Conservation (phyloP, 805 yeast species). For the Saturnispora sekii region DNA sequence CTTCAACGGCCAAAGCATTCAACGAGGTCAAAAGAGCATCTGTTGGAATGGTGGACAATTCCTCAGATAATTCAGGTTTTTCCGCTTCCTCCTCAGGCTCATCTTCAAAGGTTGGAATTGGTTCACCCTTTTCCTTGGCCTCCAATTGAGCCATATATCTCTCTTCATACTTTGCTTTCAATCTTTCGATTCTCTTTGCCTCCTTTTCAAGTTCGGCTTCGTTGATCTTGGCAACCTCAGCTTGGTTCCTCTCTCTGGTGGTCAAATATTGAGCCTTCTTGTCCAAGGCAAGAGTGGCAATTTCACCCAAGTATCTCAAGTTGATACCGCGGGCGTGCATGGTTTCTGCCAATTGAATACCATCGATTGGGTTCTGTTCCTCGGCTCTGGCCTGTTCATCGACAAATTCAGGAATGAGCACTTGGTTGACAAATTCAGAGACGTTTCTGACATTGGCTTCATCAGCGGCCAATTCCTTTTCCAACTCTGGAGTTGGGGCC, state of each 20-base stretch:
- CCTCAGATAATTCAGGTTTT: conserved; percentile 23
- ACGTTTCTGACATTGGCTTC: conserved; percentile 58
- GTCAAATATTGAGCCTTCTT: conserved; percentile 18
- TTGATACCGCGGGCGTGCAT: conserved; percentile 82
- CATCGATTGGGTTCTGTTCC: conserved; percentile 64
- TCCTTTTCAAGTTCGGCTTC: conserved; percentile 21
- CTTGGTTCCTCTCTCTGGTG: conserved; percentile 17
- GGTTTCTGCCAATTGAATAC: conserved; percentile 55
- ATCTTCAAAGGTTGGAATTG: conserved; percentile 16
- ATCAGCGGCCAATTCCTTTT: conserved; percentile 36
- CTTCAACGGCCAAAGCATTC: conserved; percentile 41
- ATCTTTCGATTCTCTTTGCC: conserved; percentile 20
- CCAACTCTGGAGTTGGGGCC: conserved; percentile 29
- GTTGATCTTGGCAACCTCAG: conserved; percentile 27
- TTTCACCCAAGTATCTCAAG: conserved; percentile 71
- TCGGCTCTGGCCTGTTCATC: conserved; percentile 42
- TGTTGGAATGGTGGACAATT: conserved; percentile 35
- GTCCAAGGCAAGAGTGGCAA: conserved; percentile 30
- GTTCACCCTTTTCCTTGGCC: conserved; percentile 14
- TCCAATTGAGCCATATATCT: conserved; percentile 15
- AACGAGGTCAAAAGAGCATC: conserved; percentile 39
- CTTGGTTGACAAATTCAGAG: conserved; percentile 49
- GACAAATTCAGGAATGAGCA: conserved; percentile 55
- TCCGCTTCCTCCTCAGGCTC: conserved; percentile 26
- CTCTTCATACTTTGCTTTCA: conserved; percentile 26